Percentiles rank a stretch among this genome's conserved stretches.
Evolutionary conservation across 202 grass and related monocot species (phyloP).

Genomic region (Schoenoplectus triqueter): DNA sequence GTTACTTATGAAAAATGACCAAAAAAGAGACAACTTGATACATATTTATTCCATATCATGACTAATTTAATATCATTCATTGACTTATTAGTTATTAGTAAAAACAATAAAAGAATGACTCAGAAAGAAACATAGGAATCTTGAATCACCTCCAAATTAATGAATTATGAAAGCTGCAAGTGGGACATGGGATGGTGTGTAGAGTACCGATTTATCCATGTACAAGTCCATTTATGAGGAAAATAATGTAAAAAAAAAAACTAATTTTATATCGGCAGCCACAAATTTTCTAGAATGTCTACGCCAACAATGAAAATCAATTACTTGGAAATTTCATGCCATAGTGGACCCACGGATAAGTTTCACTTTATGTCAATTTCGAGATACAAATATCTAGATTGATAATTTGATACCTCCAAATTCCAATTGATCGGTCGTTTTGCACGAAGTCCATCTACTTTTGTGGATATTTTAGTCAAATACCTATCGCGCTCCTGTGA

Average conservation of each 20-base stretch:
- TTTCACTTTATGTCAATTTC: background rate
- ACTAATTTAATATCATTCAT: slow-evolving; percentile 20
- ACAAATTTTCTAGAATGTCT: background rate
- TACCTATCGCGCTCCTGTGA: background rate
- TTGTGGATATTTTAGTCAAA: background rate
- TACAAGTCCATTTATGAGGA: no score
- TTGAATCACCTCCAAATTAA: background rate
- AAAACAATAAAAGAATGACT: slow-evolving; percentile 12
- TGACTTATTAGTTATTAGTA: background rate
- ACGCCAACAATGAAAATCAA: background rate
- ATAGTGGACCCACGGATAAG: background rate
- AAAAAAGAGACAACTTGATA: background rate
- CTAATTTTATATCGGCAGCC: background rate
- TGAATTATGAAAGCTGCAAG: background rate
- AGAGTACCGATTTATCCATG: no score
- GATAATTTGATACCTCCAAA: background rate
- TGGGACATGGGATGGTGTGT: background rate
- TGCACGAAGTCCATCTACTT: slow-evolving; percentile 5
- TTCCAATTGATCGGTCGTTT: slow-evolving; percentile 6
- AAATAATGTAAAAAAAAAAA: no score
- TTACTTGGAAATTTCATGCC: slow-evolving; percentile 5
- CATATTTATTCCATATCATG: slow-evolving; percentile 26
- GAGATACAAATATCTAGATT: slow-evolving; percentile 14
- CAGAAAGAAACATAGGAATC: slow-evolving; percentile 9
- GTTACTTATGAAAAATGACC: background rate